These are phyloP conservation scores for Plasmodium inui DNA, from an alignment of 169 alveolate genomes.

Conservation along the genomic window DNA sequence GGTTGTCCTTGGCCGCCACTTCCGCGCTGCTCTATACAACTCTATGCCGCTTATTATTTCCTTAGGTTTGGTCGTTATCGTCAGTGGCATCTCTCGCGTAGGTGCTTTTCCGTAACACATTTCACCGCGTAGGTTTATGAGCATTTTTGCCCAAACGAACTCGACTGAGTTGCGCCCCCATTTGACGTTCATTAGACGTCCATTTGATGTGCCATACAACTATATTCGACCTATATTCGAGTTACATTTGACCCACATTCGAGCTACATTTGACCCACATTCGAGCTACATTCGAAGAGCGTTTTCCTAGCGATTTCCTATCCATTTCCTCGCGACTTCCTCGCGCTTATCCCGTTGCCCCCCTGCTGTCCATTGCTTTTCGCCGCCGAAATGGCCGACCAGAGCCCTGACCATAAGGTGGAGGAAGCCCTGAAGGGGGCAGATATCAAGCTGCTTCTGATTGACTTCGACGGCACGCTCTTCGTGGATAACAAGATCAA, in stretches of 20 bases:
- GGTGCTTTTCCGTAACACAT: neutral
- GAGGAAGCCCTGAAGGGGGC: constrained; percentile 66
- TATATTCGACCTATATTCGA: neutral
- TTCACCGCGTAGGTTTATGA: neutral
- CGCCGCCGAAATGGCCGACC: neutral
- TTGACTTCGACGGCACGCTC: constrained; percentile 71
- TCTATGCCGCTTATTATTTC: neutral
- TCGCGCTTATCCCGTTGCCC: neutral
- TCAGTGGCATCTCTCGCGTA: neutral
- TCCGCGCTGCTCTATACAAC: neutral
- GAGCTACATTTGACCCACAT: neutral
- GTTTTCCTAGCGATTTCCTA: no score
- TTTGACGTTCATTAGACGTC: neutral
- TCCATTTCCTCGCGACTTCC: neutral
- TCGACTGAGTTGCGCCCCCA: neutral
- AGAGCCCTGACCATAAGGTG: neutral
- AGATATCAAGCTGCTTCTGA: constrained; percentile 32
- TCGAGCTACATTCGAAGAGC: neutral
- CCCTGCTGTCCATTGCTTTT: no score
- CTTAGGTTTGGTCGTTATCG: neutral
- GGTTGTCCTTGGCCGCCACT: neutral
- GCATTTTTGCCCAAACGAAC: neutral
- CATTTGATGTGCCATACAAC: neutral
- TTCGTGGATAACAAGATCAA: constrained; percentile 65
- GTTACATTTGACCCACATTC: neutral